Evolutionary conservation across 257 asterid species (phyloP), one percentile per base, ranked within the genome.

Genomic region (Buddleja alternifolia): DNA sequence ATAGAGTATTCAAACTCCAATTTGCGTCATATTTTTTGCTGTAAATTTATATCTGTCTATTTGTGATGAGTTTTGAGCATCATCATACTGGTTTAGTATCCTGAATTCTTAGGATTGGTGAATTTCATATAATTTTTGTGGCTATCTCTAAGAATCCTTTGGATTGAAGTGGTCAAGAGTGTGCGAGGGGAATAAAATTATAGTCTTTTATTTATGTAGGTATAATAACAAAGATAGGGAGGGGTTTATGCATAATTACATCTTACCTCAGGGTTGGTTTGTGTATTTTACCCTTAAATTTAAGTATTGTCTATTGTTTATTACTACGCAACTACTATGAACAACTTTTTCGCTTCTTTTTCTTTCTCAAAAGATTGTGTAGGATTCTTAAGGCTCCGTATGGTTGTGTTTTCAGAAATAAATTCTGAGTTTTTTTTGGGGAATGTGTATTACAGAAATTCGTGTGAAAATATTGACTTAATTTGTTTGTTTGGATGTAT

Each of bases 41-140:
- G 21, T 48, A 63, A 41, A 47, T 47, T 32, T 8, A 0, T 19
- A 15, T 29, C 15, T 47, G 2, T 69, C 20, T 19, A 34, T 14
- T 12, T 46, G 12, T 17, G 17, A 66, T 65, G 48, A 17, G 36
- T 46, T 66, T 20, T 6, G 8, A 57, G 41, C 67, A 11, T 61
- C 37, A 23, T 52, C n/a, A 10, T 37, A 21, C 50, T 17, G 65
- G 39, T 29, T 63, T 23, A 46, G 4, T 29, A 24, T 20, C 17
- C 15, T 46, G n/a, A 29, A 32, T 32, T 45, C 17, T 41, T 29
- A 3, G 55, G 57, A 25, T 63, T n/a, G 15, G 5, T 64, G 55
- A 47, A 15, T 46, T 34, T 10, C 21, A 36, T 1, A 8, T 34
- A 19, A 20, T 65, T 48, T 34, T 65, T 16, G 25, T 25, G 51